These are phyloP conservation scores for Babesia bigemina DNA, from an alignment of 169 alveolate species.

Conservation along the genomic window DNA sequence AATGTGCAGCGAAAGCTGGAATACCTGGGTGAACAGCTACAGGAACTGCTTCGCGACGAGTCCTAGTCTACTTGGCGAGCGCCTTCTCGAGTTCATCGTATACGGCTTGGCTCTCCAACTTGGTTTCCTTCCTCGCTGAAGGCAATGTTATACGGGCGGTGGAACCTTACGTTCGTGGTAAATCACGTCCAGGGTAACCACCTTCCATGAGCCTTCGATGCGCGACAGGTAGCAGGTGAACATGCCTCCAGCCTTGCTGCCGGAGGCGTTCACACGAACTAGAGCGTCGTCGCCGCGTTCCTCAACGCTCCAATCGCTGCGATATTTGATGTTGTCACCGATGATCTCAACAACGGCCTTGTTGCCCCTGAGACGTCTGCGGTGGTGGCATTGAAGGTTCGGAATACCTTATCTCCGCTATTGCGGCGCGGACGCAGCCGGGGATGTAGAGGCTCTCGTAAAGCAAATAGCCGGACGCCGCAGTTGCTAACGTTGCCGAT, in stretches of 20 bases:
- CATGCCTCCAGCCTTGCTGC: constrained; percentile 36
- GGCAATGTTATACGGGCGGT: background rate
- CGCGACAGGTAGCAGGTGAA: constrained; percentile 9
- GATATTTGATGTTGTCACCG: constrained; percentile 3
- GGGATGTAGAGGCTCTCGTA: constrained; percentile 33
- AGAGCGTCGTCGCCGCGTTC: constrained; percentile 9
- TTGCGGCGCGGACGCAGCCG: background rate
- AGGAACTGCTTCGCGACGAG: background rate
- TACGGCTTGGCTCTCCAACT: background rate
- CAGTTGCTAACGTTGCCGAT: constrained; percentile 12
- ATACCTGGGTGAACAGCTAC: constrained; percentile 14
- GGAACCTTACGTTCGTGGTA: constrained; percentile 13
- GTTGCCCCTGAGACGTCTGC: constrained; percentile 8
- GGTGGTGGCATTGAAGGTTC: background rate
- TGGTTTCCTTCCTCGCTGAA: constrained; percentile 6
- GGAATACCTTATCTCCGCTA: constrained; percentile 10
- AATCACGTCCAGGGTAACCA: constrained; percentile 16
- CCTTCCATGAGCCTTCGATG: constrained; percentile 6
- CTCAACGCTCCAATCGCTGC: constrained; percentile 44
- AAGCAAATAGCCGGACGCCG: background rate
- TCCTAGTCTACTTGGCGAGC: background rate
- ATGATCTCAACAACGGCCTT: background rate
- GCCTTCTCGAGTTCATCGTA: constrained; percentile 28
- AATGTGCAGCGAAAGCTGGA: constrained; percentile 14
- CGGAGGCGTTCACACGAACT: constrained; percentile 32